phyloP scores from a whole-genome alignment of 768 basidiomycete species.

The Lenzites betulinus region DNA sequence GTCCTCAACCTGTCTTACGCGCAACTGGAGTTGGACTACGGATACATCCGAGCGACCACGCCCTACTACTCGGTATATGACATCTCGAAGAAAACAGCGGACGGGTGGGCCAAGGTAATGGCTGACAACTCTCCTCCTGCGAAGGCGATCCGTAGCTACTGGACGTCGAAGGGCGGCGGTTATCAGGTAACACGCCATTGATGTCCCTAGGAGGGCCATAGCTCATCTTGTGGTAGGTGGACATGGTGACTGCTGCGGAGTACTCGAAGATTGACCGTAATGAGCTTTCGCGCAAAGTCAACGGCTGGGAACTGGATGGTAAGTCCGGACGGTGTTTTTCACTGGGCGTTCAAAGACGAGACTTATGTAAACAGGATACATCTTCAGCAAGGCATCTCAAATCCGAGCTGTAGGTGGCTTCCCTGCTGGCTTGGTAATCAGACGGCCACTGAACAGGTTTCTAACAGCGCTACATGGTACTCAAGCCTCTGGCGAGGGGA shows the following conservation, averaged over 20 bases:
- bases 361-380: conserved; percentile 26
- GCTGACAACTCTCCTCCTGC: conserved; percentile 37
- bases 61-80: conserved; percentile 48
- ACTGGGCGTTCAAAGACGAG: not conserved
- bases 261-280: conserved; percentile 33
- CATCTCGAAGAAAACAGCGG: conserved; percentile 32
- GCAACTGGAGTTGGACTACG: conserved; percentile 48
- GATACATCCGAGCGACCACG: conserved; percentile 46
- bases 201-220: not conserved
- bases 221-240: conserved; percentile 31
- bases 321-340: not conserved
- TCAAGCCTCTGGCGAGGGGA: conserved; percentile 38
- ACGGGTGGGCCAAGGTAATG: conserved; percentile 34
- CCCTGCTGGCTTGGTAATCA: not conserved
- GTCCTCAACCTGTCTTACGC: conserved; percentile 48
- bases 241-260: conserved; percentile 36
- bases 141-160: conserved; percentile 33
- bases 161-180: conserved; percentile 30
- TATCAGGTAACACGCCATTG: conserved; percentile 25
- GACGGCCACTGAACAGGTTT: not conserved
- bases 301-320: conserved; percentile 43
- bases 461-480: conserved; percentile 38
- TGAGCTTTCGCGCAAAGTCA: conserved; percentile 39
- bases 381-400: conserved; percentile 40
- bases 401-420: conserved; percentile 36